phyloP scores from a whole-genome alignment of 805 yeast species.

The Metschnikowia orientalis region DNA sequence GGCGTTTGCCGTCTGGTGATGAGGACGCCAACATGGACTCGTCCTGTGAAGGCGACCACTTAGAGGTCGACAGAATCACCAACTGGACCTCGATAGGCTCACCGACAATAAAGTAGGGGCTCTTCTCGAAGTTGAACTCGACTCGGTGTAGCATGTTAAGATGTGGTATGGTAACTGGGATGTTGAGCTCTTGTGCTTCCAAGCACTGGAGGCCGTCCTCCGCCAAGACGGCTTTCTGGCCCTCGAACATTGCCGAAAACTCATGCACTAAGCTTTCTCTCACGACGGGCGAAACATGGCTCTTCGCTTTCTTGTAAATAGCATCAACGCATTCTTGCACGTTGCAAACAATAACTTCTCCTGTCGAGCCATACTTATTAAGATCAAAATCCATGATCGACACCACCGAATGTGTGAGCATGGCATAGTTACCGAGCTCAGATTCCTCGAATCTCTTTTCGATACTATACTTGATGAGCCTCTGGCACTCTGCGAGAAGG shows the following conservation, averaged over 20 bases:
- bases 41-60: conserved; percentile 35
- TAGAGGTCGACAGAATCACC: conserved; percentile 38
- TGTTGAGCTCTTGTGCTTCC: conserved; percentile 25
- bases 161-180: conserved; percentile 60
- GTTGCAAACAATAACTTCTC: conserved; percentile 19
- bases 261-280: conserved; percentile 10
- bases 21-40: conserved; percentile 11
- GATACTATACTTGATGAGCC: conserved; percentile 11
- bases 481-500: conserved; percentile 42
- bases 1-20: too few species aligned
- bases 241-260: conserved; percentile 2
- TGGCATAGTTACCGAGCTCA: conserved; percentile 18
- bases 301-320: conserved; percentile 4
- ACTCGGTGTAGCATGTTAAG: conserved; percentile 58
- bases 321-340: conserved; percentile 14
- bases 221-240: neutral
- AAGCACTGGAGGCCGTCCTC: conserved; percentile 1
- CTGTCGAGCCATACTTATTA: conserved; percentile 26
- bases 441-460: conserved; percentile 2
- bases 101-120: conserved; percentile 47
- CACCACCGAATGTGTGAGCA: conserved; percentile 18
- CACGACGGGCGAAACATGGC: conserved; percentile 8
- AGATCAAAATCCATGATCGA: conserved; percentile 26
- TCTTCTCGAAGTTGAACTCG: conserved; percentile 38
- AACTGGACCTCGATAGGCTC: conserved; percentile 51